Evolutionary conservation across 805 yeast species (phyloP).

Genomic region (Crinitomyces ghanaensis): DNA sequence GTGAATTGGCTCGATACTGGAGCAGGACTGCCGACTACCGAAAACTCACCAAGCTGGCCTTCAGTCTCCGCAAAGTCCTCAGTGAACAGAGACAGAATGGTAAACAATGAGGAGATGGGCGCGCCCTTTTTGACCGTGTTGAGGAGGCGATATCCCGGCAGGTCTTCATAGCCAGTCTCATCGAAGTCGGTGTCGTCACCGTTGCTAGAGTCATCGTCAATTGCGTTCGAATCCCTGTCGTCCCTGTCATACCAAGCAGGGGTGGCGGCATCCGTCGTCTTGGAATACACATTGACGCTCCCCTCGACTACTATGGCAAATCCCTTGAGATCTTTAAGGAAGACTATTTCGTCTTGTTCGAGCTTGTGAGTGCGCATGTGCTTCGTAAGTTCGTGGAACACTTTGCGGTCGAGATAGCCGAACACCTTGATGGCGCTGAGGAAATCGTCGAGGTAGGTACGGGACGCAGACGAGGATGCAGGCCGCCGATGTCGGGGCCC

Average conservation of each 20-base stretch:
- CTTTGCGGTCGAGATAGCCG: slow-evolving; percentile 83
- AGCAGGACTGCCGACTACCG: background rate
- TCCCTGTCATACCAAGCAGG: background rate
- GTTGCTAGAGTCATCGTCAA: slow-evolving; percentile 3
- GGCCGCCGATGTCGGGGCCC: no score
- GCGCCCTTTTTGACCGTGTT: slow-evolving; percentile 76
- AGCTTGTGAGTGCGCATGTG: slow-evolving; percentile 83
- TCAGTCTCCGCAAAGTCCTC: slow-evolving; percentile 27
- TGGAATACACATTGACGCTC: slow-evolving; percentile 63
- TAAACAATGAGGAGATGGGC: slow-evolving; percentile 73
- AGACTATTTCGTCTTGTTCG: slow-evolving; percentile 62
- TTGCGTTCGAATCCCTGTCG: background rate
- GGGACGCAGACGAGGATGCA: slow-evolving; percentile 27
- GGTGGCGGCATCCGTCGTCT: slow-evolving; percentile 25
- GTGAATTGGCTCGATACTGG: background rate
- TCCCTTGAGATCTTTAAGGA: slow-evolving; percentile 65
- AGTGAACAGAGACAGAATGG: slow-evolving; percentile 66
- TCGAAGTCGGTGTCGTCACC: slow-evolving; percentile 33
- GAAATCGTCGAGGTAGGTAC: slow-evolving; percentile 78
- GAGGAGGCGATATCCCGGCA: slow-evolving; percentile 60
- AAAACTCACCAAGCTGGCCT: no score
- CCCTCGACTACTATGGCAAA: slow-evolving; percentile 93
- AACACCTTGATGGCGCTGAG: slow-evolving; percentile 84
- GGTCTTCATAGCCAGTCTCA: no score
- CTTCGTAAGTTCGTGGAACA: slow-evolving; percentile 84